Percentiles rank a stretch among this genome's conserved stretches.
phyloP scores from a whole-genome alignment of 202 grass and related monocot genomes.

The Elaeis oleifera region DNA sequence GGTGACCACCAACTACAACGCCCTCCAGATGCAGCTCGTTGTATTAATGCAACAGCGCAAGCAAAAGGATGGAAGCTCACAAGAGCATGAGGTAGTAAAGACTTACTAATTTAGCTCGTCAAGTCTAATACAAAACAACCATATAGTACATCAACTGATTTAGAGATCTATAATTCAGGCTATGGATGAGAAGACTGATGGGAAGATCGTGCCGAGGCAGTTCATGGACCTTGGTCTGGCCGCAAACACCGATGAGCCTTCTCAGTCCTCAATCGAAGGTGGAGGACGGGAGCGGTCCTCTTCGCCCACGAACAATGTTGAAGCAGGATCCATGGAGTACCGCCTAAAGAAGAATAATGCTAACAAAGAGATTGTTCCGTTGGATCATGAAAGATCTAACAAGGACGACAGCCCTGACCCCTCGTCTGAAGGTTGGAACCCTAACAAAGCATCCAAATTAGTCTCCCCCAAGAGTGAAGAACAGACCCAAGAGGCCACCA shows the following conservation, averaged over 20 bases:
- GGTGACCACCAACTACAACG: conserved; percentile 66
- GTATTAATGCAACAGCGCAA: conserved; percentile 51
- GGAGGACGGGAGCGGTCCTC: conserved; percentile 43
- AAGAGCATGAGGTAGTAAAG: conserved; percentile 17
- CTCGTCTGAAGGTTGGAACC: conserved; percentile 9
- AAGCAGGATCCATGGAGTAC: too few species aligned
- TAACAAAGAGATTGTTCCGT: conserved; percentile 14
- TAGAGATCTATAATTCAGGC: too few species aligned
- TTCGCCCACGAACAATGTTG: conserved; percentile 14
- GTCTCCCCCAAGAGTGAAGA: background rate
- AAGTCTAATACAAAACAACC: too few species aligned
- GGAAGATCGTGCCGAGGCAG: conserved; percentile 2
- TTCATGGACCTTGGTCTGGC: conserved; percentile 3
- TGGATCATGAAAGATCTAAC: conserved; percentile 14
- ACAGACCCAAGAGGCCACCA: background rate
- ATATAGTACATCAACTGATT: too few species aligned
- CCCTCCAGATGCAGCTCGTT: conserved; percentile 67
- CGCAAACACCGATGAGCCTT: conserved; percentile 10
- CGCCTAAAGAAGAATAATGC: too few species aligned
- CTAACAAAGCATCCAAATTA: conserved; percentile 1
- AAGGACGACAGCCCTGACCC: conserved; percentile 18
- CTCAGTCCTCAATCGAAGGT: conserved; percentile 74
- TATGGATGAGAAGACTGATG: conserved; percentile 12
- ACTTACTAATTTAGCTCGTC: too few species aligned
- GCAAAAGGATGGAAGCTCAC: conserved; percentile 2